Base-by-base conservation (phyloP, 352 stramenopile species). In the Globisporangium megalacanthum region DNA sequence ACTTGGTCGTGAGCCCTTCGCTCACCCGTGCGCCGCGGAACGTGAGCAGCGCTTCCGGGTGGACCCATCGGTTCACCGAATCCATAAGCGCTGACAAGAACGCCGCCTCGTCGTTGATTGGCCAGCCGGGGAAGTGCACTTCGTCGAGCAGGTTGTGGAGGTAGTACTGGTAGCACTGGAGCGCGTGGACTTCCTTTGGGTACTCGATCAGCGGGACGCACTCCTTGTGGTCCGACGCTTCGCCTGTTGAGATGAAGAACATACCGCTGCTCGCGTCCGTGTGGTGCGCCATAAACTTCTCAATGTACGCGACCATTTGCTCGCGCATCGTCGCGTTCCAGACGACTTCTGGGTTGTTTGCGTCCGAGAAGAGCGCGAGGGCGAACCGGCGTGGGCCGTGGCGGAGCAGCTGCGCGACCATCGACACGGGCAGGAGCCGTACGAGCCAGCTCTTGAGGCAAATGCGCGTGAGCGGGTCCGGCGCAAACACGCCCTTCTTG, bases 111-210 rank as follows among this genome's bases (percentile, higher is more conserved):
- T 93, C 80, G 60, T 93, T 93, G 44, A 95, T 93, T 48, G 83
- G 79, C 85, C 85, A 95, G n/a, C 82, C 82, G n/a, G 85, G 85
- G 58, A 92, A 95, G 41, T 80, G 73, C 52, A 89, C 81, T 51
- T 94, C 85, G 51, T 95, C 83, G 22, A 95, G 58, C 22, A 95
- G 61, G 54, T 95, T 95, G 65, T 92, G 79, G 20, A 95, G 56
- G 22, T 95, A 95, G 61, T 95, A 95, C 61, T 93, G 83, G 49
- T 95, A 92, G 62, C 81, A 91, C 62, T 95, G 85, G 10, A 95
- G 68, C 22, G 79, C 81, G 49, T 95, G 84, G 4, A 93, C 85
- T 73, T 95, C 78, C 35, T 81, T 73, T 37, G 85, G 85, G 51
- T 95, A 95, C 57, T 89, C 65, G 22, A 94, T 93, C 17, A 92